Evolutionary conservation across 1,139 yeast species (phyloP), one percentile per base, ranked within the genome.

Genomic region (Spencermartinsiella ligniputridi): DNA sequence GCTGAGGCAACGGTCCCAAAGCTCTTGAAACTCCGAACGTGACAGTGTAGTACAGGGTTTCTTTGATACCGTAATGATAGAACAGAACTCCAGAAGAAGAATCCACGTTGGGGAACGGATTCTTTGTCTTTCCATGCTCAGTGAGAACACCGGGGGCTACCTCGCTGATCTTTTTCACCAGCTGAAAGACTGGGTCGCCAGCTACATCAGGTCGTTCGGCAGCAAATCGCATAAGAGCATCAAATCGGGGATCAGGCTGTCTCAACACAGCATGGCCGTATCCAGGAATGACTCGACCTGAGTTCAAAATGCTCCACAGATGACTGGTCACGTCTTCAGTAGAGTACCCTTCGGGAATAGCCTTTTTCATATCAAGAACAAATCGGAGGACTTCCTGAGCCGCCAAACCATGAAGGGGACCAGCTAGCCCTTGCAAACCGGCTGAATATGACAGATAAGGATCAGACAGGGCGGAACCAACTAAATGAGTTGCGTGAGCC

Each of bases 51-150:
- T 88, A 92, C 46, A 94, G 82, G 62, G 89, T 86, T 76, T 92
- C 96, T 52, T 86, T 85, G 71, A 92, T 79, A 57, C 97, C 97
- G 76, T 90, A 92, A 81, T 92, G 89, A 74, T 90, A 96, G 75
- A 92, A 82, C 62, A 92, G 75, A 57, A 90, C 96, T 75, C 97
- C 97, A 45, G 97, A 89, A 74, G 88, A 95, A 49, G 97, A 87
- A 73, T 90, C 97, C 61, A 90, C 97, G 71, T 90, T 90, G 71
- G 97, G 97, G 92, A 92, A 89, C 74, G 97, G 97, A 81, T 89
- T 90, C 81, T 88, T 87, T 66, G 97, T 89, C 81, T 90, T 90
- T 71, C 97, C 97, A 72, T 90, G 97, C 76, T 88, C 79, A 66
- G 94, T 84, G 68, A 90, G 79, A 52, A 90, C 97, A 61, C 79